These are phyloP conservation scores for Pichia heedii DNA, from an alignment of 805 yeast species.

Conservation along the genomic window DNA sequence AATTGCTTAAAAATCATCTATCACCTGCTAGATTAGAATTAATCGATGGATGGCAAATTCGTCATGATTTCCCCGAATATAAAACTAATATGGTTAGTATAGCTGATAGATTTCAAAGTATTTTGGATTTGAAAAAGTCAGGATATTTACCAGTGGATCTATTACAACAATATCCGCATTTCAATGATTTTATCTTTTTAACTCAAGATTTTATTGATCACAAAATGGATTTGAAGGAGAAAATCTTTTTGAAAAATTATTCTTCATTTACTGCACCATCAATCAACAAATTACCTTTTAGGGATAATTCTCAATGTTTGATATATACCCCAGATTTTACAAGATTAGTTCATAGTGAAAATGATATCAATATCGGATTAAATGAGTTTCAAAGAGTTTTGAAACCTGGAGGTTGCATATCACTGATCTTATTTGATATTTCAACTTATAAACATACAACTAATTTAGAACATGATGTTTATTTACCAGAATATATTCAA, in stretches of 20 bases:
- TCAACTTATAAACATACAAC: constrained; percentile 6
- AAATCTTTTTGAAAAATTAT: constrained; percentile 19
- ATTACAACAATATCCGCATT: constrained; percentile 16
- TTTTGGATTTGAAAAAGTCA: constrained; percentile 19
- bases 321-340: constrained; percentile 23
- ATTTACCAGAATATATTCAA: constrained; percentile 5
- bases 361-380: constrained; percentile 15
- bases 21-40: constrained; percentile 23
- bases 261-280: constrained; percentile 26
- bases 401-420: constrained; percentile 20
- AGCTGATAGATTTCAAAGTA: constrained; percentile 14
- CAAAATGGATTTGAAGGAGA: constrained; percentile 18
- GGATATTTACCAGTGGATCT: constrained; percentile 17
- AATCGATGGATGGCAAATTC: constrained; percentile 27
- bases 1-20: constrained; percentile 14
- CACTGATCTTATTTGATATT: constrained; percentile 24
- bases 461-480: background rate
- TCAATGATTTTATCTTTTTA: constrained; percentile 13
- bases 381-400: constrained; percentile 24
- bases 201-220: constrained; percentile 14
- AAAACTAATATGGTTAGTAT: constrained; percentile 24
- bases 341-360: constrained; percentile 12
- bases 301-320: constrained; percentile 21
- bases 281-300: constrained; percentile 20
- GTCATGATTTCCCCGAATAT: constrained; percentile 21